These are phyloP conservation scores for Suillus occidentalis DNA, from an alignment of 768 basidiomycete genomes.

Conservation along the genomic window DNA sequence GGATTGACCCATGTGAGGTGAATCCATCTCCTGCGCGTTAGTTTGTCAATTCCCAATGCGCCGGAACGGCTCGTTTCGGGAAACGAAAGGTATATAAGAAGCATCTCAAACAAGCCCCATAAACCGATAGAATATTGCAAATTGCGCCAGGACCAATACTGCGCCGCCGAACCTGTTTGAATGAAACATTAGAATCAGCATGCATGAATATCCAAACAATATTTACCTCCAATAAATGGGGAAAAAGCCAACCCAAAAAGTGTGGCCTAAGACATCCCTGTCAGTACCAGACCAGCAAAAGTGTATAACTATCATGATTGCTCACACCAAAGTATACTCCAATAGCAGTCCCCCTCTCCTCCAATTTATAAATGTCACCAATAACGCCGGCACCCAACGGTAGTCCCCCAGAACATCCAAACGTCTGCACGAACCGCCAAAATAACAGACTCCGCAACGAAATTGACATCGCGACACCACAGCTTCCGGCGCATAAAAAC, in stretches of 20 bases:
- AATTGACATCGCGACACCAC: slow-evolving; percentile 54
- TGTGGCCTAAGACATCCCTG: too few relatives aligned
- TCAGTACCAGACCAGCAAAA: too few relatives aligned
- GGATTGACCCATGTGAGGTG: slow-evolving; percentile 51
- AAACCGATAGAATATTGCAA: slow-evolving; percentile 51
- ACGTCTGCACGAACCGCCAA: slow-evolving; percentile 64
- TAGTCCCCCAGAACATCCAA: slow-evolving; percentile 57
- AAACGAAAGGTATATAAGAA: slow-evolving; percentile 44
- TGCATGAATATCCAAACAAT: not conserved
- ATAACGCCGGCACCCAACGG: slow-evolving; percentile 55
- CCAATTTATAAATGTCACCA: too few relatives aligned
- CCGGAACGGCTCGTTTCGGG: slow-evolving; percentile 71
- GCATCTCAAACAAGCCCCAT: slow-evolving; percentile 39
- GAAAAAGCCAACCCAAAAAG: too few relatives aligned
- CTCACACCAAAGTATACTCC: too few relatives aligned
- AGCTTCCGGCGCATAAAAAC: slow-evolving; percentile 54
- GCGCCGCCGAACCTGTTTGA: slow-evolving; percentile 43
- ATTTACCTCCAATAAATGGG: too few relatives aligned
- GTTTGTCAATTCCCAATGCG: slow-evolving; percentile 52
- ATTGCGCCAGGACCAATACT: slow-evolving; percentile 66
- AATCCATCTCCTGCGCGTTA: slow-evolving; percentile 31
- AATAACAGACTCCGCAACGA: slow-evolving; percentile 50
- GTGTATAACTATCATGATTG: too few relatives aligned
- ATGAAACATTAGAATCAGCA: not conserved
- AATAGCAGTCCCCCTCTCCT: too few relatives aligned